Evolutionary conservation across 257 asterid genomes (phyloP), one percentile per base, ranked within the genome.

Genomic region (Paulownia fortunei): DNA sequence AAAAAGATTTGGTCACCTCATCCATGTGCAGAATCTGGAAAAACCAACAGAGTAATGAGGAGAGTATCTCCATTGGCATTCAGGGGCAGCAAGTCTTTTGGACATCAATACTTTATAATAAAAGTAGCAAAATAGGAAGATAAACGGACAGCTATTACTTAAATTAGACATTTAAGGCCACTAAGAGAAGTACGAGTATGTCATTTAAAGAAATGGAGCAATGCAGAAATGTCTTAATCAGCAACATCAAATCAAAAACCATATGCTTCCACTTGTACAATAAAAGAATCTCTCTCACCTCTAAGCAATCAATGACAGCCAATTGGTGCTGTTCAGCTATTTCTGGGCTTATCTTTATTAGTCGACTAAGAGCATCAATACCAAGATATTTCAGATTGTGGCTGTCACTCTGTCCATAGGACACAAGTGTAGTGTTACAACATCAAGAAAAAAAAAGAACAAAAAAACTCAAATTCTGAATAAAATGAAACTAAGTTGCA

Each of bases 321-420:
- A 92, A 83, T 79, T 92, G 97, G 86, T 92, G 97, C 72, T 88
- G 97, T 73, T 92, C 97, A 51, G 97, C 95, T 51, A 92, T 87
- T 73, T 91, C 95, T 49, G 97, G 93, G 81, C 88, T 91, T 76
- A 87, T 82, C 86, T 84, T 92, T 84, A 92, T 91, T 84, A 92
- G 83, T 76, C 92, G 88, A 80, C 97, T 92, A 83, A 92, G 97
- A 68, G 96, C 91, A 88, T 91, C 97, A 74, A 91, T 91, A 52
- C 97, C 97, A 83, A 92, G 91, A 85, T 91, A 91, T 79, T 88
- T 92, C 74, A 91, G 89, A 83, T 92, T 92, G 86, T 92, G 97
- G 87, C 97, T 88, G 80, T 89, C 97, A 82, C 91, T 91, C 97
- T 92, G 90, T 71, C 80, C 76, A 84, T 52, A 67, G 52, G 41